Evolutionary conservation across 176 grass and related monocot species (phyloP), one percentile per base, ranked within the genome.

Genomic region (Cenchrus purpureus): DNA sequence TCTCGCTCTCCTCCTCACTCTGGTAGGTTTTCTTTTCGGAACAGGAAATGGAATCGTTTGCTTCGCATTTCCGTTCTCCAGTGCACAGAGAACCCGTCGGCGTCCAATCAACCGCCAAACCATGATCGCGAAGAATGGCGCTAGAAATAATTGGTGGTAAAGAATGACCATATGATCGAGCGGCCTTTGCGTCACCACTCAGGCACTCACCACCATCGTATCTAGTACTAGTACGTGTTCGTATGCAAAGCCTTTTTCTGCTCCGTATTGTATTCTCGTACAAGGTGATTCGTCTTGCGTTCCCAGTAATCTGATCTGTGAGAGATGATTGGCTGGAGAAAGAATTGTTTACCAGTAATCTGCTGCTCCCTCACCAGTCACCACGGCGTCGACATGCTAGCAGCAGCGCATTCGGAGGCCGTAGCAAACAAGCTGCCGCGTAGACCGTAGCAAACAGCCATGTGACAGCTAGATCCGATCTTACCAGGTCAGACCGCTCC

Each of bases 401-500:
- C 8, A 3, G 6, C 43, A 44, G 43, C 43, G 6, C 45, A 54
- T 13, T 54, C 3, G 52, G 13, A 32, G 57, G n/a, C n/a, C 7
- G 64, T 59, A 67, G 73, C 37, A 73, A 16, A 29, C 68, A 90
- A 44, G 48, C 4, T 76, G 78, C 72, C 73, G 64, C 78, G 57
- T 83, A 58, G 68, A 46, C 44, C 73, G 37, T 25, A 25, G 25
- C 64, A 19, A 29, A 65, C 79, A 60, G 42, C 17, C 78, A 82
- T 75, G 60, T 71, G 81, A 63, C 79, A 82, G 71, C 80, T 88
- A 72, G 29, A 85, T 77, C 79, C 81, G 31, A n/a, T 28, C 51
- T 87, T 85, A 87, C 84, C 81, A 60, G 70, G 88, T 86, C 90
- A 83, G 79, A 81, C 55, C 49, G 12, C 84, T 80, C 83, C n/a